Percentiles rank a stretch among this genome's conserved stretches.
These are phyloP conservation scores for Cystobasidium slooffiae DNA, from an alignment of 1,284 basidiomycete species.

Conservation along the genomic window DNA sequence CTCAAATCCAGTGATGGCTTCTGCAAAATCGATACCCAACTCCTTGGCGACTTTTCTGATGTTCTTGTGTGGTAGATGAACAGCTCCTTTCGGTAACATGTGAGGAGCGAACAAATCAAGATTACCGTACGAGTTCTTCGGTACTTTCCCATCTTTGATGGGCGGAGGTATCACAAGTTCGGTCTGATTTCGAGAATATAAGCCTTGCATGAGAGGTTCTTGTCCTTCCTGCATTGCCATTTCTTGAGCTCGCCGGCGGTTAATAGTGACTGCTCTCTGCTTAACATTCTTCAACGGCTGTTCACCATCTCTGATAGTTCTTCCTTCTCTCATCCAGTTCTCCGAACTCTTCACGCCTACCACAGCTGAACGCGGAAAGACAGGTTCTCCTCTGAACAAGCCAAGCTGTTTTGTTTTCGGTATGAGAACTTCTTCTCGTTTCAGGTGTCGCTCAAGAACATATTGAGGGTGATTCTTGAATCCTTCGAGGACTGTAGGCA, in stretches of 20 bases:
- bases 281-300: slow-evolving; percentile 91
- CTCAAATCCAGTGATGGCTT: slow-evolving; percentile 94
- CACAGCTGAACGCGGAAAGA: slow-evolving; percentile 85
- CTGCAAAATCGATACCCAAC: slow-evolving; percentile 85
- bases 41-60: slow-evolving; percentile 85
- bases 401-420: slow-evolving; percentile 80
- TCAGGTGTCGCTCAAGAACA: slow-evolving; percentile 84
- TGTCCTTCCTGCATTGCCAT: slow-evolving; percentile 63
- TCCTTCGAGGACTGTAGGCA: slow-evolving; percentile 86
- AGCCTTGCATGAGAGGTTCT: slow-evolving; percentile 77
- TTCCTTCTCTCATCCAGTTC: slow-evolving; percentile 90
- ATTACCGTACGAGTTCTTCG: slow-evolving; percentile 95
- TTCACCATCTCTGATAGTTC: slow-evolving; percentile 71
- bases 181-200: slow-evolving; percentile 87
- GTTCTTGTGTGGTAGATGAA: slow-evolving; percentile 85
- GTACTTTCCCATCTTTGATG: slow-evolving; percentile 82
- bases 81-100: slow-evolving; percentile 89
- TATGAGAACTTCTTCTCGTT: slow-evolving; percentile 82
- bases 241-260: slow-evolving; percentile 81
- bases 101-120: slow-evolving; percentile 93
- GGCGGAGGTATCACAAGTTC: slow-evolving; percentile 78
- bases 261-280: slow-evolving; percentile 79
- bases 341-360: slow-evolving; percentile 84
- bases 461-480: slow-evolving; percentile 98
- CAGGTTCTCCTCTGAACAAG: slow-evolving; percentile 87